phyloP scores from a whole-genome alignment of 495 filamentous ascomycete genomes.

The Penicillium psychrofluorescens region DNA sequence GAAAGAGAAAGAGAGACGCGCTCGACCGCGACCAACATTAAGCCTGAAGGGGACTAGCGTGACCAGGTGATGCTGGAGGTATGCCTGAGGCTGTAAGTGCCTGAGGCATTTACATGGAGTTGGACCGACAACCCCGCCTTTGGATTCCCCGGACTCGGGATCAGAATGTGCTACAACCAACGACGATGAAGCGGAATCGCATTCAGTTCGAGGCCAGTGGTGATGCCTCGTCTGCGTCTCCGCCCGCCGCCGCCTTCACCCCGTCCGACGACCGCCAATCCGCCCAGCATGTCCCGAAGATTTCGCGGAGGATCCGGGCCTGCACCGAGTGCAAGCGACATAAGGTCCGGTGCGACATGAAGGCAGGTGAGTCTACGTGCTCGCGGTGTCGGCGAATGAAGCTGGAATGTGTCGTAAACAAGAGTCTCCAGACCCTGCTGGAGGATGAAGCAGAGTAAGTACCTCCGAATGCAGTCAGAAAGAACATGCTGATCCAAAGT shows the following conservation, averaged over 20 bases:
- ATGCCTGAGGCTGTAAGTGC: conserved; percentile 12
- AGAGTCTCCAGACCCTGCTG: conserved; percentile 47
- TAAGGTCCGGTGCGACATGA: conserved; percentile 48
- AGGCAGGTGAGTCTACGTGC: conserved; percentile 35
- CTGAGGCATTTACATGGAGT: conserved; percentile 14
- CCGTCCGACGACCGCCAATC: conserved; percentile 26
- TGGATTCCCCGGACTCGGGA: conserved; percentile 13
- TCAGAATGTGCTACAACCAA: conserved; percentile 10
- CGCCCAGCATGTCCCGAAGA: conserved; percentile 38
- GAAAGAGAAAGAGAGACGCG: conserved; percentile 16
- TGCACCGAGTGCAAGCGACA: conserved; percentile 50
- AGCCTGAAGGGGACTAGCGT: conserved; percentile 20
- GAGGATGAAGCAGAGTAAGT: conserved; percentile 43
- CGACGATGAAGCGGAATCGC: conserved; percentile 39
- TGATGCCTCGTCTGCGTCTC: conserved; percentile 32
- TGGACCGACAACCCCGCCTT: conserved; percentile 22
- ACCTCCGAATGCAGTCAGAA: background rate
- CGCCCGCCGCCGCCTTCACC: conserved; percentile 17
- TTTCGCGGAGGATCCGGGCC: conserved; percentile 49
- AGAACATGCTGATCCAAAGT: conserved; percentile 3
- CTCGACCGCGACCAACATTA: conserved; percentile 25
- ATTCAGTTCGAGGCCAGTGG: conserved; percentile 38
- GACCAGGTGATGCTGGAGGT: conserved; percentile 6
- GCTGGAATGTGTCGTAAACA: conserved; percentile 47
- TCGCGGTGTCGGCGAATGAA: conserved; percentile 44